These are phyloP conservation scores for Peronospora tabacina DNA, from an alignment of 352 stramenopile species.

Conservation along the genomic window DNA sequence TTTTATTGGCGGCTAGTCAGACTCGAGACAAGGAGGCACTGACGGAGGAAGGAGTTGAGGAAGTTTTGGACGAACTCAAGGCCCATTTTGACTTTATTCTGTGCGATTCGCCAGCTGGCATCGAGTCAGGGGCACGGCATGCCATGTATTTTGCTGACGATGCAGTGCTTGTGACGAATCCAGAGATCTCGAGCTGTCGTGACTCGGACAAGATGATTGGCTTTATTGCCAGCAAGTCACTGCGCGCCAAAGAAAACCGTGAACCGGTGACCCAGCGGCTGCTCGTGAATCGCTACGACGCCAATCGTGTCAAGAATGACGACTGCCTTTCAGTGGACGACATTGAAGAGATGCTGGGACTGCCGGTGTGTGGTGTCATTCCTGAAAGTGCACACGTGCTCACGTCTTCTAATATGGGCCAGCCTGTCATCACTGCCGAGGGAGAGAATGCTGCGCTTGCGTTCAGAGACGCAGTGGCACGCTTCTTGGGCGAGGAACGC, in stretches of 20 bases:
- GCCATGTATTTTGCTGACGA: conserved; percentile 92
- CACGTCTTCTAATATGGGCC: conserved; percentile 90
- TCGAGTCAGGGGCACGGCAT: conserved; percentile 85
- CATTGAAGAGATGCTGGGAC: conserved; percentile 89
- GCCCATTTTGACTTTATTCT: conserved; percentile 87
- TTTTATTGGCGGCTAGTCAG: conserved; percentile 84
- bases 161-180: conserved; percentile 91
- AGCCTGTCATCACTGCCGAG: conserved; percentile 82
- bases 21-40: conserved; percentile 88
- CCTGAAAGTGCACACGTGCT: conserved; percentile 87
- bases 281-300: conserved; percentile 90
- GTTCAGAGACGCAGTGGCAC: conserved; percentile 87
- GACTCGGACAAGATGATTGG: conserved; percentile 95
- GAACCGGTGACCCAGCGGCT: conserved; percentile 73
- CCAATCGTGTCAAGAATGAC: conserved; percentile 82
- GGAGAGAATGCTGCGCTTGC: conserved; percentile 67
- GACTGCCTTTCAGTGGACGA: conserved; percentile 87
- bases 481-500: conserved; percentile 84
- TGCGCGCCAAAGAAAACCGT: conserved; percentile 72
- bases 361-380: conserved; percentile 87
- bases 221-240: conserved; percentile 87
- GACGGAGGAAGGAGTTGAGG: conserved; percentile 82
- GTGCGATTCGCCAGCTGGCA: conserved; percentile 86
- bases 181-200: conserved; percentile 87
- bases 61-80: conserved; percentile 76